A percentile compares a stretch with the other conserved stretches of the same genome.
Conservation (phyloP, 352 stramenopile genomes). For the Globisporangium nagaii region DNA sequence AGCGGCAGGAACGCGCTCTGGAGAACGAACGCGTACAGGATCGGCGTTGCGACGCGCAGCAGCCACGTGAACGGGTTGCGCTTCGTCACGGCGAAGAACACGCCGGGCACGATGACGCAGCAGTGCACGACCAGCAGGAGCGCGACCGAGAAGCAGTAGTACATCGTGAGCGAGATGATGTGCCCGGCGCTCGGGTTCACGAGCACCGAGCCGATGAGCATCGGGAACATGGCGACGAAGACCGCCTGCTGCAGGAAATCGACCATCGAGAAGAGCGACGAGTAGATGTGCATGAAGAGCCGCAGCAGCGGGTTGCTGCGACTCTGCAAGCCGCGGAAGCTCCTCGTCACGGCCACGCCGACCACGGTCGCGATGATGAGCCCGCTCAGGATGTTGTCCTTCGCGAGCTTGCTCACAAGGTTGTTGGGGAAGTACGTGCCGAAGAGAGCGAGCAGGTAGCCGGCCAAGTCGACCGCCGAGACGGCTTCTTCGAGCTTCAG, state of each 20-base stretch:
- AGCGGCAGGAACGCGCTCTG: conserved; percentile 42
- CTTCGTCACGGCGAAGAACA: conserved; percentile 47
- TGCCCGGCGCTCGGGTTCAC: conserved; percentile 22
- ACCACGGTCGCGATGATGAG: conserved; percentile 40
- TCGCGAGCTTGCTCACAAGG: conserved; percentile 26
- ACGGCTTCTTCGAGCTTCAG: conserved; percentile 42
- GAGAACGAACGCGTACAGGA: conserved; percentile 45
- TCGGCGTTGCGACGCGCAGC: conserved; percentile 27
- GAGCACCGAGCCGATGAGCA: conserved; percentile 42
- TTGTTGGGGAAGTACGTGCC: conserved; percentile 52
- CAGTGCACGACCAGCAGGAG: conserved; percentile 27
- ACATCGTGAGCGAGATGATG: conserved; percentile 31
- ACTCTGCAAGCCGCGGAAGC: conserved; percentile 16
- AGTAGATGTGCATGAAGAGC: conserved; percentile 55
- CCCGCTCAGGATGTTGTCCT: conserved; percentile 34
- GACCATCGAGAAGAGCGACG: conserved; percentile 47
- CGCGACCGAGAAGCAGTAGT: conserved; percentile 30
- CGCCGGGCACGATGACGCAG: conserved; percentile 33
- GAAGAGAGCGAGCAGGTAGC: conserved; percentile 38
- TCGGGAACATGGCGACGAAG: conserved; percentile 38
- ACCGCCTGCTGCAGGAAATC: conserved; percentile 53
- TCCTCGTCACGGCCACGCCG: conserved; percentile 9
- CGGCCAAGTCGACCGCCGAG: conserved; percentile 28
- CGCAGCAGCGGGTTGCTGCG: conserved; percentile 52
- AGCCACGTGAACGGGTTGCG: conserved; percentile 58